Percentiles rank a stretch among this genome's conserved stretches.
Evolutionary conservation across 2,329 filamentous ascomycete species (phyloP).

Genomic region (Stagonosporopsis chrysanthemi): DNA sequence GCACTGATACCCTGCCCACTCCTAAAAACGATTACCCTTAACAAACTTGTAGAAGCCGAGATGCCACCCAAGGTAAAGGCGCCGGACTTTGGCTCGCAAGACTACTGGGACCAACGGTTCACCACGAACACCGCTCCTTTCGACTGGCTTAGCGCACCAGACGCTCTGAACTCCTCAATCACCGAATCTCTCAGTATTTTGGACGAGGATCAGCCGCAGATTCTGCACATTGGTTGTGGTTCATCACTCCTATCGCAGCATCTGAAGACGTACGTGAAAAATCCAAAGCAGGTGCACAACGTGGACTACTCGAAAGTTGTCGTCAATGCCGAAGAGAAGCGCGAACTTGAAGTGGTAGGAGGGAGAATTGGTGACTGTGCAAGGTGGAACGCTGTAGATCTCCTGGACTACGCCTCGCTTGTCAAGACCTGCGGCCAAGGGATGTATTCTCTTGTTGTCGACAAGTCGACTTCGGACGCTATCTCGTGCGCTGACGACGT

Average conservation of each 20-base stretch:
- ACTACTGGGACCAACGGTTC: conserved; percentile 51
- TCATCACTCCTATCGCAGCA: conserved; percentile 50
- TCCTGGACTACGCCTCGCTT: conserved; percentile 46
- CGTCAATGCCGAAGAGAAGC: conserved; percentile 40
- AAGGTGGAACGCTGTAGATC: conserved; percentile 46
- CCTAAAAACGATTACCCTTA: background rate
- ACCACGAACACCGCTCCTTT: conserved; percentile 43
- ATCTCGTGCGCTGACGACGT: conserved; percentile 49
- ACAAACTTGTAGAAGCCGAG: background rate
- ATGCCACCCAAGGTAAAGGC: conserved; percentile 19
- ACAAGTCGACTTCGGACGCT: conserved; percentile 51
- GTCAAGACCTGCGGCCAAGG: conserved; percentile 30
- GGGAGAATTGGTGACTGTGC: conserved; percentile 21
- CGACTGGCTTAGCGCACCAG: conserved; percentile 49
- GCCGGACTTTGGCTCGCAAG: conserved; percentile 44
- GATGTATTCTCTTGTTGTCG: conserved; percentile 46
- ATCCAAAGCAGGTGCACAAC: conserved; percentile 47
- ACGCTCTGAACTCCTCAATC: conserved; percentile 40
- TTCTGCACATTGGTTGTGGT: conserved; percentile 52
- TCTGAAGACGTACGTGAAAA: conserved; percentile 41
- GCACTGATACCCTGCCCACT: background rate
- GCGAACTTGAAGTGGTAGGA: conserved; percentile 24
- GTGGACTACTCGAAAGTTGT: conserved; percentile 50
- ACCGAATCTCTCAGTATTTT: conserved; percentile 28
- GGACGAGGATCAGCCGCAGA: conserved; percentile 25